phyloP scores from a whole-genome alignment of 2,329 filamentous ascomycete species.

The Ambrosiella xylebori region DNA sequence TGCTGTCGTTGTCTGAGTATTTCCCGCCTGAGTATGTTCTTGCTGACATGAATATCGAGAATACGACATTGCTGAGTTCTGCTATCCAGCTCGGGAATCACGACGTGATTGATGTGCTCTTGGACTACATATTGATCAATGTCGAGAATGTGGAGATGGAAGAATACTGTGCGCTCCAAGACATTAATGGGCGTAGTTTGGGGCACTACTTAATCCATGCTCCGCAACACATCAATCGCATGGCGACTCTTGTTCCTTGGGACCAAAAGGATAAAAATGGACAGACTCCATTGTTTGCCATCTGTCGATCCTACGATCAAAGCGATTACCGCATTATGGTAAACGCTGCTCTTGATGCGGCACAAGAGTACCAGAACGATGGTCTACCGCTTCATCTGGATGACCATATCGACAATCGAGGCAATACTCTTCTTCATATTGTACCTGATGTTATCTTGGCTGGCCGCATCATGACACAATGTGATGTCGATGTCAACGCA shows the following conservation, averaged over 20 bases:
- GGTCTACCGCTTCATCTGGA: constrained; percentile 70
- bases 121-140: constrained; percentile 49
- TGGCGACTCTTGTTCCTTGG: constrained; percentile 74
- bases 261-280: constrained; percentile 85
- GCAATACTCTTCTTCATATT: constrained; percentile 91
- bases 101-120: constrained; percentile 56
- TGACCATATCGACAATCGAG: constrained; percentile 80
- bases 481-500: constrained; percentile 91
- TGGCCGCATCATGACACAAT: constrained; percentile 56
- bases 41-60: constrained; percentile 74
- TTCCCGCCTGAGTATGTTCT: constrained; percentile 57
- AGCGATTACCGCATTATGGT: constrained; percentile 78
- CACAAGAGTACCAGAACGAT: constrained; percentile 59
- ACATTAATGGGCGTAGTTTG: constrained; percentile 70
- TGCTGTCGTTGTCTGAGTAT: constrained; percentile 60
- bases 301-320: constrained; percentile 92
- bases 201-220: constrained; percentile 96
- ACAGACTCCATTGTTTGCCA: constrained; percentile 89
- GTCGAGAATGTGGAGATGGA: constrained; percentile 38
- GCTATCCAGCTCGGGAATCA: constrained; percentile 71
- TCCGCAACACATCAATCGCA: constrained; percentile 57
- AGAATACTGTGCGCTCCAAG: constrained; percentile 57
- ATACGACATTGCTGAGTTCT: constrained; percentile 74
- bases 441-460: constrained; percentile 73
- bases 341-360: constrained; percentile 57